Conservation (phyloP, 1,139 yeast genomes). For the Candida gigantensis region DNA sequence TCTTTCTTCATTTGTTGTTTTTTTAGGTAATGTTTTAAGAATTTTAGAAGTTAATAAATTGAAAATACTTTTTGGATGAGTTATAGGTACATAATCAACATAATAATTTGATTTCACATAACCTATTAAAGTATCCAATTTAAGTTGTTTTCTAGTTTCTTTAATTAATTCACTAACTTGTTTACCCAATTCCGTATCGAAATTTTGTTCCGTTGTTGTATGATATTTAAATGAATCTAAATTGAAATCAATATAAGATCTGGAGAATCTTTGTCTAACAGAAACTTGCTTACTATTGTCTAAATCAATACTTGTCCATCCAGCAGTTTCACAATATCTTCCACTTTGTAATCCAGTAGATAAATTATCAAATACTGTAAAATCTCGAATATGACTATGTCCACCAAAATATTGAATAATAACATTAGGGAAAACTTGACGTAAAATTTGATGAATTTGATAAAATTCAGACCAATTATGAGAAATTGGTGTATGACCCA, state of each 20-base stretch:
- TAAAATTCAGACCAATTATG: constrained; percentile 58
- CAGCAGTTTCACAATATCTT: constrained; percentile 87
- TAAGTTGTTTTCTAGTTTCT: constrained; percentile 47
- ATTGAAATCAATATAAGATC: constrained; percentile 84
- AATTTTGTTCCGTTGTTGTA: constrained; percentile 31
- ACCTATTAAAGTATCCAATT: constrained; percentile 62
- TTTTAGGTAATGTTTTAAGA: constrained; percentile 55
- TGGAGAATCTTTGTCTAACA: constrained; percentile 34
- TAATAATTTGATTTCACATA: constrained; percentile 63
- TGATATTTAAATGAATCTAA: constrained; percentile 69
- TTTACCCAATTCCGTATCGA: constrained; percentile 55
- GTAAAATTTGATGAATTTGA: constrained; percentile 51
- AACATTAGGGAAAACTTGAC: constrained; percentile 58
- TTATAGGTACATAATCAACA: constrained; percentile 68
- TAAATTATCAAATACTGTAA: constrained; percentile 60
- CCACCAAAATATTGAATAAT: constrained; percentile 91
- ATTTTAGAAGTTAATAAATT: constrained; percentile 59
- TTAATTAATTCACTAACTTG: constrained; percentile 47
- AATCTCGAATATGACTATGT: constrained; percentile 91
- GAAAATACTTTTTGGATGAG: constrained; percentile 61
- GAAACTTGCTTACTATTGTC: constrained; percentile 11
- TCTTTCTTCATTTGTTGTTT: constrained; percentile 39
- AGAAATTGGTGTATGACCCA: constrained; percentile 80
- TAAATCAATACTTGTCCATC: constrained; percentile 68
- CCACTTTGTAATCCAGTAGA: constrained; percentile 89